Conservation (phyloP, 1,139 yeast species). For the Protomyces inouyei region DNA sequence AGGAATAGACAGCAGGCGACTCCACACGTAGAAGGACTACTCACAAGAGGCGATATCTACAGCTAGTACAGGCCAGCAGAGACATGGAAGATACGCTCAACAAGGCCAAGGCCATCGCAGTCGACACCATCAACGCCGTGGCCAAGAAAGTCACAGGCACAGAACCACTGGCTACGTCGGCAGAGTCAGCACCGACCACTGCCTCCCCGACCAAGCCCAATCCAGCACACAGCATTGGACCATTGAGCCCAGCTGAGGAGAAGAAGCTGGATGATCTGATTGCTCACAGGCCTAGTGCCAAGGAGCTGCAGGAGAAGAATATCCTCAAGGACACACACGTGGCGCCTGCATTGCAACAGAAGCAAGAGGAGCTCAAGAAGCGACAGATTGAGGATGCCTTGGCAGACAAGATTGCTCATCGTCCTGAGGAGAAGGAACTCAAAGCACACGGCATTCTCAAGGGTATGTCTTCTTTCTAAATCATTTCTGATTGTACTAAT, state of each 20-base stretch:
- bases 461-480: background rate
- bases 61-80: background rate
- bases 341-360: constrained; percentile 7
- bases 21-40: background rate
- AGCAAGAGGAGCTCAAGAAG: background rate
- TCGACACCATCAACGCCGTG: background rate
- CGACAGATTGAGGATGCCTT: background rate
- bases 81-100: background rate
- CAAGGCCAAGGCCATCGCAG: background rate
- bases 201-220: background rate
- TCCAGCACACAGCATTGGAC: constrained; percentile 2
- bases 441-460: background rate
- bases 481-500: background rate
- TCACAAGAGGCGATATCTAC: background rate
- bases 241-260: constrained; percentile 13
- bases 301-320: constrained; percentile 23
- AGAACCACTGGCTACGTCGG: background rate
- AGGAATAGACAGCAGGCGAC: background rate
- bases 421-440: background rate
- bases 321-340: constrained; percentile 17
- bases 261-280: constrained; percentile 13
- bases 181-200: background rate
- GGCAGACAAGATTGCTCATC: background rate
- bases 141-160: background rate
- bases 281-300: constrained; percentile 18